Conservation (phyloP, 164 flowering plant species). For the Houttuynia cordata region DNA sequence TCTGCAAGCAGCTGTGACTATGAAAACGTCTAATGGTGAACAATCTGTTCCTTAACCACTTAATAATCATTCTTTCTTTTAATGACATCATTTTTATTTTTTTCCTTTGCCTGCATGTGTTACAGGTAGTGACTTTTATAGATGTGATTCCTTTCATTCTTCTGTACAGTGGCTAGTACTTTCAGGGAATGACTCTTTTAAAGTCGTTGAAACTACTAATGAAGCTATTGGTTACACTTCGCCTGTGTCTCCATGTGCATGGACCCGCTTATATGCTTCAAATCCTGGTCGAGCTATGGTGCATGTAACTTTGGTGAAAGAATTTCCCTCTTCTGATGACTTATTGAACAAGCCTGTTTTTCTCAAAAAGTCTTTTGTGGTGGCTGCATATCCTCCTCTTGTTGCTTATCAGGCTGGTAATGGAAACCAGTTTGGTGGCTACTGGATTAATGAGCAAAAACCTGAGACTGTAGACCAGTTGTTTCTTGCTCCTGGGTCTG, state of each 20-base stretch:
- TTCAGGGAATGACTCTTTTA: conserved; percentile 53
- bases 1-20: conserved; percentile 73
- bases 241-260: conserved; percentile 58
- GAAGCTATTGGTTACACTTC: conserved; percentile 14
- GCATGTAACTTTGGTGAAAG: conserved; percentile 60
- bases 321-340: conserved; percentile 27
- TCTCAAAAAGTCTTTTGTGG: conserved; percentile 45
- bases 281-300: conserved; percentile 49
- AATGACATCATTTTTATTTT: neutral
- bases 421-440: conserved; percentile 87
- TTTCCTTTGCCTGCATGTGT: conserved; percentile 6
- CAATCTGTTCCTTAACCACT: conserved; percentile 4
- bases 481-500: conserved; percentile 72
- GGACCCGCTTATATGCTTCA: conserved; percentile 55
- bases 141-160: conserved; percentile 75
- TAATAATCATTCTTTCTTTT: conserved; percentile 2
- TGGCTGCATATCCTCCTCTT: conserved; percentile 72
- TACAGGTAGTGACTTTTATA: conserved; percentile 54
- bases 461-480: conserved; percentile 28
- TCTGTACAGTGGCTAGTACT: conserved; percentile 46
- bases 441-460: conserved; percentile 41
- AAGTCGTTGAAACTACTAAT: conserved; percentile 34
- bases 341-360: conserved; percentile 25
- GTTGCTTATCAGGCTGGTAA: conserved; percentile 46
- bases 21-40: conserved; percentile 66